Base-by-base conservation (phyloP, 2,329 filamentous ascomycete genomes). In the Stemphylium beticola region DNA sequence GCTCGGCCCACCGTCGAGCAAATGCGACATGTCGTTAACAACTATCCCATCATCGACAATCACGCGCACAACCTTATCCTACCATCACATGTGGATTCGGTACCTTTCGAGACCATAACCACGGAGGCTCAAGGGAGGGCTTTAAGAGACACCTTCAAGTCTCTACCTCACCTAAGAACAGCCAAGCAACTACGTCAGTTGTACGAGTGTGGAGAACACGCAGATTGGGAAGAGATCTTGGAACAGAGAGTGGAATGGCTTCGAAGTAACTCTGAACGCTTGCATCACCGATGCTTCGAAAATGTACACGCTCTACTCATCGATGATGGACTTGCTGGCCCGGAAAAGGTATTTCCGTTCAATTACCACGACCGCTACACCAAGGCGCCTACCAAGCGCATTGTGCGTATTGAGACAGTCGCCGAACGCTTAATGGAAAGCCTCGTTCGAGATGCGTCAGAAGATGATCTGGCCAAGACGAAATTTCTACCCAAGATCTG, bases 401-500 rank as follows among this genome's bases (percentile, higher is more conserved):
- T 96, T 49, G 86, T 93, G 15, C 84, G 91, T 8, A 90, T 96
- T 59, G 91, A 96, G 74, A 82, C 85, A 1, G 69, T 93, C 1
- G 90, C 90, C 0, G 84, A 86, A 32, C 78, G 83, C 9, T 78
- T 92, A 20, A 77, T 86, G 59, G 80, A 88, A 60, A 76, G 83
- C 20, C 72, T 81, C 8, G 72, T 78, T 12, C 76, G 76, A 41
- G 68, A 74, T 4, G 73, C 75, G 29, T 66, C 74, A 2, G 69
- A 69, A 18, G 67, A 74, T 12, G 66, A 72, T 46, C 53, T 78
- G 65, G 62, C 63, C 7, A 63, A 65, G 37, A 45, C 64, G n/a
- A 67, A 57, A 14, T 76, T 73, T 49, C 65, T 75, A 8, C 70
- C 70, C 33, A 58, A 74, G 61, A 74, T 67, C 26, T 79, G 78